Conservation (phyloP, 441 rosid species). For the Arabidopsis hybrid region DNA sequence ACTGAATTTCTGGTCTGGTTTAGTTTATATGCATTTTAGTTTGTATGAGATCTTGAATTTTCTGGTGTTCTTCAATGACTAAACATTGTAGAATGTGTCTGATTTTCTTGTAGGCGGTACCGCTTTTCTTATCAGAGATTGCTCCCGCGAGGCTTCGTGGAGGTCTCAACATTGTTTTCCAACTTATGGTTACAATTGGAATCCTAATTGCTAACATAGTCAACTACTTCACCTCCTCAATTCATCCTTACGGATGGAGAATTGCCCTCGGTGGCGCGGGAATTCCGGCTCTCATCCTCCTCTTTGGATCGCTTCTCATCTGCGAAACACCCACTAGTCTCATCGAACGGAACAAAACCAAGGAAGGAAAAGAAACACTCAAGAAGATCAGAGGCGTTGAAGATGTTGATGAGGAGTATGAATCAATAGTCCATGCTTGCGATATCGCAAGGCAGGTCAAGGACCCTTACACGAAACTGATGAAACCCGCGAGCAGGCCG, state of each 20-base stretch:
- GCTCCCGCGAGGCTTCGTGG: slow-evolving; percentile 70
- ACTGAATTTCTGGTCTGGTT: background rate
- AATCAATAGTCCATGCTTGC: slow-evolving; percentile 53
- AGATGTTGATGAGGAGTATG: slow-evolving; percentile 56
- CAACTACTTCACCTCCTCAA: slow-evolving; percentile 52
- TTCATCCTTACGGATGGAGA: slow-evolving; percentile 70
- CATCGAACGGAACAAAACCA: slow-evolving; percentile 52
- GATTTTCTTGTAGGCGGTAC: slow-evolving; percentile 58
- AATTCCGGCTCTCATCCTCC: slow-evolving; percentile 58
- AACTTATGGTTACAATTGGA: slow-evolving; percentile 70
- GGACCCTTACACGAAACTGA: slow-evolving; percentile 53
- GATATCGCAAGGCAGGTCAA: slow-evolving; percentile 54
- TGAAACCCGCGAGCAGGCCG: slow-evolving; percentile 53
- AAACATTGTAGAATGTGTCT: background rate
- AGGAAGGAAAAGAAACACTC: slow-evolving; percentile 54
- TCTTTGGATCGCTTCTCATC: slow-evolving; percentile 57
- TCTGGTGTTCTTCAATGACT: background rate
- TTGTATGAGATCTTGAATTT: slow-evolving; percentile 3
- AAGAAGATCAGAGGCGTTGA: slow-evolving; percentile 64
- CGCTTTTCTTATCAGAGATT: slow-evolving; percentile 68
- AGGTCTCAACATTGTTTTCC: slow-evolving; percentile 70
- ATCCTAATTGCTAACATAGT: slow-evolving; percentile 63
- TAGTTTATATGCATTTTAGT: background rate
- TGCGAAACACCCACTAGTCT: slow-evolving; percentile 78
- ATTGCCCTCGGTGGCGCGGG: slow-evolving; percentile 62